A percentile compares a stretch with the other conserved stretches of the same genome.
Evolutionary conservation across 495 filamentous ascomycete genomes (phyloP).

Genomic region (Pyronema omphalodes): DNA sequence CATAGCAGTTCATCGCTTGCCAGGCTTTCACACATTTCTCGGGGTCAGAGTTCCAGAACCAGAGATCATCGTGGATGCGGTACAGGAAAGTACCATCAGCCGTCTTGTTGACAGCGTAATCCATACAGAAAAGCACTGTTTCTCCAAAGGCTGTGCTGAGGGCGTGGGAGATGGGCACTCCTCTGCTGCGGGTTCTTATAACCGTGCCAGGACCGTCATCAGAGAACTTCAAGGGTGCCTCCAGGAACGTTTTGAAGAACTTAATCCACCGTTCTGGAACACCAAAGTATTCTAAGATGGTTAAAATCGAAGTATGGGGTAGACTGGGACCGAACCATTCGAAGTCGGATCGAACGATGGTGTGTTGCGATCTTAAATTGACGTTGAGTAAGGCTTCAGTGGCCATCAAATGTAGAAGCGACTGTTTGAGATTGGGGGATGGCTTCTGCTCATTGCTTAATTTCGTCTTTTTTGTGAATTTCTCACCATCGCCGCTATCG

Average conservation of each 20-base stretch:
- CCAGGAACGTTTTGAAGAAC: slow-evolving; percentile 43
- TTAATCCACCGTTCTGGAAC: slow-evolving; percentile 39
- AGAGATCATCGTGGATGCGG: slow-evolving; percentile 50
- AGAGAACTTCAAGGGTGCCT: slow-evolving; percentile 40
- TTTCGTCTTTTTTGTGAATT: slow-evolving; percentile 27
- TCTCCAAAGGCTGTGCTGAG: slow-evolving; percentile 44
- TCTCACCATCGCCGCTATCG: slow-evolving; percentile 21
- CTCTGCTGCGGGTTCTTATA: slow-evolving; percentile 33
- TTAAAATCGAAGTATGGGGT: slow-evolving; percentile 39
- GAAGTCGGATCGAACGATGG: slow-evolving; percentile 42
- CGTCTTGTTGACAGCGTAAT: slow-evolving; percentile 44
- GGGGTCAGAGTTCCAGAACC: slow-evolving; percentile 43
- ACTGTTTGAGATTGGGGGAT: slow-evolving; percentile 37
- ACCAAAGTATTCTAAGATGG: slow-evolving; percentile 41
- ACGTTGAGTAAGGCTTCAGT: slow-evolving; percentile 45
- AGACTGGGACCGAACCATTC: slow-evolving; percentile 43
- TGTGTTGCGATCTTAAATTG: slow-evolving; percentile 38
- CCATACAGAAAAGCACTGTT: slow-evolving; percentile 43
- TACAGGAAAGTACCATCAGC: slow-evolving; percentile 37
- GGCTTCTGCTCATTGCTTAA: neutral
- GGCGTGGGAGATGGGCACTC: slow-evolving; percentile 41
- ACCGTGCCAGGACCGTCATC: slow-evolving; percentile 32
- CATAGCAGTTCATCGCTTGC: slow-evolving; percentile 37
- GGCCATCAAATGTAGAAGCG: slow-evolving; percentile 40
- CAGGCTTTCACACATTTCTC: slow-evolving; percentile 38